These are phyloP conservation scores for Hibiscus tridactylites DNA, from an alignment of 345 rosid species.

Conservation along the genomic window DNA sequence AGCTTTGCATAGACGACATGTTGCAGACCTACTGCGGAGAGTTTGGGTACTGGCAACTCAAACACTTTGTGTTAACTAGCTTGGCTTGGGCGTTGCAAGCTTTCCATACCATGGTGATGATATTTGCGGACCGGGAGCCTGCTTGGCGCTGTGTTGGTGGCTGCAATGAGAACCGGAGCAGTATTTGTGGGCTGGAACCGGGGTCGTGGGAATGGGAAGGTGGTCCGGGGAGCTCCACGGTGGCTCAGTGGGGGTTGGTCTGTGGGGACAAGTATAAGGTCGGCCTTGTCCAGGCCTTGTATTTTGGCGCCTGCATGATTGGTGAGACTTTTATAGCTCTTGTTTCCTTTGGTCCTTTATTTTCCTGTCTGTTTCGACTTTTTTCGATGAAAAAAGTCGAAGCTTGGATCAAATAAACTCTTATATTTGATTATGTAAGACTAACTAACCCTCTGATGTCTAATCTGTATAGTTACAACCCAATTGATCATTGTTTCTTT, in stretches of 20 bases:
- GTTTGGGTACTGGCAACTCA: slow-evolving; percentile 79
- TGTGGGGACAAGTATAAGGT: slow-evolving; percentile 74
- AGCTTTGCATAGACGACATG: too few relatives aligned
- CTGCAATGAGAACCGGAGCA: slow-evolving; percentile 29
- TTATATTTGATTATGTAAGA: too few relatives aligned
- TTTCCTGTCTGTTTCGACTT: too few relatives aligned
- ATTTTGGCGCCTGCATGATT: slow-evolving; percentile 86
- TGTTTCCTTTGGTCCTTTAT: not conserved
- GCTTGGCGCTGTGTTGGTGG: slow-evolving; percentile 35
- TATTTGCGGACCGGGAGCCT: slow-evolving; percentile 80
- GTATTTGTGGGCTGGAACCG: slow-evolving; percentile 39
- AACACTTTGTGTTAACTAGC: slow-evolving; percentile 74
- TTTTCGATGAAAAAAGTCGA: too few relatives aligned
- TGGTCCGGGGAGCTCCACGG: slow-evolving; percentile 65
- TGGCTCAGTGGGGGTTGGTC: slow-evolving; percentile 73
- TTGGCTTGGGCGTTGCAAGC: slow-evolving; percentile 92
- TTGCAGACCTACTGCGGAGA: too few relatives aligned
- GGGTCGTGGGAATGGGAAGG: slow-evolving; percentile 74
- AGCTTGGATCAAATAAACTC: too few relatives aligned
- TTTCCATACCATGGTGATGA: slow-evolving; percentile 92
- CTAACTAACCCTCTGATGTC: too few relatives aligned
- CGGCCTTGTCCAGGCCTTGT: slow-evolving; percentile 79
- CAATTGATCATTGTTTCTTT: too few relatives aligned
- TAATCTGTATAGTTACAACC: too few relatives aligned
- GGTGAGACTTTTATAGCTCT: slow-evolving; percentile 31